A percentile compares a stretch with the other conserved stretches of the same genome.
These are phyloP conservation scores for Camellia lanceoleosa DNA, from an alignment of 148 eudicot genomes.

Conservation along the genomic window DNA sequence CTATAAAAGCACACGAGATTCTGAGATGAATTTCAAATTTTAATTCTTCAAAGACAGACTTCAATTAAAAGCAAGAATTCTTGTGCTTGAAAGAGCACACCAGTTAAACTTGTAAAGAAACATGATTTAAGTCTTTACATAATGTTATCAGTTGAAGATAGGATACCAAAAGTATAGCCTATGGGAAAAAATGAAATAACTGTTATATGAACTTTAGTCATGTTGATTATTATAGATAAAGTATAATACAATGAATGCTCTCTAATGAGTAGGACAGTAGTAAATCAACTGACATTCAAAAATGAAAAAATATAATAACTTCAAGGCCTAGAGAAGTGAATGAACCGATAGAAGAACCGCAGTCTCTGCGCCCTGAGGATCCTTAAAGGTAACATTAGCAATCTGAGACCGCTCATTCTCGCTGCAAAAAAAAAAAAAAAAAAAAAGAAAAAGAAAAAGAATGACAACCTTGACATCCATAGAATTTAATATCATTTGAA, in stretches of 20 bases:
- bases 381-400: conserved; percentile 88
- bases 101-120: not conserved
- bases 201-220: not conserved
- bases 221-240: not conserved
- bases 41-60: not conserved
- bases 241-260: not conserved
- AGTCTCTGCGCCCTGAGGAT: conserved; percentile 83
- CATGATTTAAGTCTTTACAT: not conserved
- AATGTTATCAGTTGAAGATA: not conserved
- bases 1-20: not conserved
- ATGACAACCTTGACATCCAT: not conserved
- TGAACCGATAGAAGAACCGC: conserved; percentile 94
- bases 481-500: not conserved
- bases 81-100: no score
- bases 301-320: not conserved
- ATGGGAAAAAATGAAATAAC: not conserved
- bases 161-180: not conserved
- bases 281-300: not conserved
- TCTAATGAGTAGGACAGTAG: not conserved
- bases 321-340: conserved; percentile 11
- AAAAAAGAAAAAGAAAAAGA: not conserved
- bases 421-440: conserved; percentile 29
- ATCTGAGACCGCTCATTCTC: conserved; percentile 79
- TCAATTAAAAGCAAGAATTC: not conserved
- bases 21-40: not conserved